Percentiles rank a stretch among this genome's conserved stretches.
These are phyloP conservation scores for Elasticomyces elasticus DNA, from an alignment of 495 filamentous ascomycete species.

Conservation along the genomic window DNA sequence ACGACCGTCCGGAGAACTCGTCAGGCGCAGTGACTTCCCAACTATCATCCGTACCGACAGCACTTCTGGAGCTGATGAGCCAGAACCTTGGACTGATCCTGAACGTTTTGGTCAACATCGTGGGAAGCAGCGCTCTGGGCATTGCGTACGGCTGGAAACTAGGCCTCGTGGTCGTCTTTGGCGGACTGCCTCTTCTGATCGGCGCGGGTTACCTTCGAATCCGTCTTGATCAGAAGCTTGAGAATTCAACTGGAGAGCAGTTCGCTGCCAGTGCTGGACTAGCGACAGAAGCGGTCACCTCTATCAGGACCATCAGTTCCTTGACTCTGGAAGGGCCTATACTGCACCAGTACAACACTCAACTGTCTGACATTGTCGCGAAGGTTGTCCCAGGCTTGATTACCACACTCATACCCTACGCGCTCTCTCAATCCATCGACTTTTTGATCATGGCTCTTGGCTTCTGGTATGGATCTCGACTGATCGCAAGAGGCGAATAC, in stretches of 20 bases:
- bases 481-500: slow-evolving; percentile 41
- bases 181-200: slow-evolving; percentile 24
- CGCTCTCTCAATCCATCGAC: slow-evolving; percentile 29
- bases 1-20: slow-evolving; percentile 53
- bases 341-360: slow-evolving; percentile 12
- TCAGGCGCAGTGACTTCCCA: slow-evolving; percentile 51
- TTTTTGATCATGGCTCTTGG: slow-evolving; percentile 43
- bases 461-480: slow-evolving; percentile 37
- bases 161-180: slow-evolving; percentile 29
- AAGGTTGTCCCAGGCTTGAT: slow-evolving; percentile 1
- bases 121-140: slow-evolving; percentile 24
- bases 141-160: slow-evolving; percentile 30
- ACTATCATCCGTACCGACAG: slow-evolving; percentile 44
- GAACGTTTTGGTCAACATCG: slow-evolving; percentile 26
- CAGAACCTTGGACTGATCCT: slow-evolving; percentile 29
- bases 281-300: slow-evolving; percentile 44
- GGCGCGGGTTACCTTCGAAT: slow-evolving; percentile 33
- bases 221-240: slow-evolving; percentile 35
- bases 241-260: slow-evolving; percentile 21
- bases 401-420: slow-evolving; percentile 13
- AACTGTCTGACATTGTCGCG: slow-evolving; percentile 7
- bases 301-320: slow-evolving; percentile 47
- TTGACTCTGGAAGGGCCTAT: slow-evolving; percentile 34
- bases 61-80: slow-evolving; percentile 27
- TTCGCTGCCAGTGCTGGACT: slow-evolving; percentile 28